Evolutionary conservation across 2,329 filamentous ascomycete genomes (phyloP).

Genomic region (Dactylellina leptospora): DNA sequence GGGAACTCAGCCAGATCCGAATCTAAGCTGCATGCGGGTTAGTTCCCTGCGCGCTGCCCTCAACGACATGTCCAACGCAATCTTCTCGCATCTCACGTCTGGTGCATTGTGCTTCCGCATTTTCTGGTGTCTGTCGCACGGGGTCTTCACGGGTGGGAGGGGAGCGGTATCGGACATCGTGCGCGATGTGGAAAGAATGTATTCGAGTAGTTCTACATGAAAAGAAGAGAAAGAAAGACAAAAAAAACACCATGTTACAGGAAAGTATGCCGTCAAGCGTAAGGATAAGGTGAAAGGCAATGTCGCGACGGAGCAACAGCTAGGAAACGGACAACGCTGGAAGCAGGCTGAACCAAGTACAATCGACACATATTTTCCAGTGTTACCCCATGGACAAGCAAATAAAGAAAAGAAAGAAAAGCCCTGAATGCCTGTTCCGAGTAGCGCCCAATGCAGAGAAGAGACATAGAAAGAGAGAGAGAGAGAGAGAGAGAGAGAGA

Average conservation of each 20-base stretch:
- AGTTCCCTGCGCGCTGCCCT: background rate
- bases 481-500: conserved; percentile 52
- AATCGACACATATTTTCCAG: too few relatives aligned
- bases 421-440: conserved; percentile 25
- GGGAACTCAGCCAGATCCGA: conserved; percentile 22
- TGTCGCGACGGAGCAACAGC: too few relatives aligned
- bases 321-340: too few relatives aligned
- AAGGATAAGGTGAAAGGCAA: background rate
- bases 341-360: too few relatives aligned
- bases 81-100: background rate
- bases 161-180: conserved; percentile 25
- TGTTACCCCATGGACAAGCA: background rate
- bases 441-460: conserved; percentile 48
- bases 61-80: conserved; percentile 51
- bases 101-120: background rate
- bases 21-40: conserved; percentile 35
- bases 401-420: conserved; percentile 33
- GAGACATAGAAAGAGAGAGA: conserved; percentile 15
- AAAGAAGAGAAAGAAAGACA: background rate
- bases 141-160: background rate
- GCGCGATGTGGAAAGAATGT: background rate
- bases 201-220: conserved; percentile 33
- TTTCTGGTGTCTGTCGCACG: background rate
- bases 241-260: background rate
- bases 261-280: background rate